phyloP scores from a whole-genome alignment of 495 filamentous ascomycete species.

The Aspergillus coremiiformis region DNA sequence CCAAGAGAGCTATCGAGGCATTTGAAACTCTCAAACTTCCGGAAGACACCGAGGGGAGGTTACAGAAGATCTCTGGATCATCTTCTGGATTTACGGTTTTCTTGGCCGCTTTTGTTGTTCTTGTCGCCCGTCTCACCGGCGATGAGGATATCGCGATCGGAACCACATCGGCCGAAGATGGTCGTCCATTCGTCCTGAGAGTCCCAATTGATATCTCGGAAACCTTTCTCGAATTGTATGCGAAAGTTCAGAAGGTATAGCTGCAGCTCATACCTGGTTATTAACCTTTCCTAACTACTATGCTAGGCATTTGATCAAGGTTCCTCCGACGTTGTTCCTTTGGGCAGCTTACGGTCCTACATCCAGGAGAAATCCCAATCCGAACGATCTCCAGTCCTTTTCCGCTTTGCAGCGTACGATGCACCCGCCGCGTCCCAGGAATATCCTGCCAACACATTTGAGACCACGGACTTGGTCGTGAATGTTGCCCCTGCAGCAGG shows the following conservation, averaged over 20 bases:
- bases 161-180: constrained; percentile 37
- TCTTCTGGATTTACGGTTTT: constrained; percentile 41
- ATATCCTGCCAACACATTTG: constrained; percentile 39
- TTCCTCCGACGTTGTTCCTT: constrained; percentile 40
- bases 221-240: constrained; percentile 36
- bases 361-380: constrained; percentile 40
- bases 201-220: constrained; percentile 34
- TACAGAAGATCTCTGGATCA: constrained; percentile 37
- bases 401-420: constrained; percentile 45
- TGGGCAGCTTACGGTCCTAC: constrained; percentile 37
- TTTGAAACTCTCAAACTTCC: constrained; percentile 39
- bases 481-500: constrained; percentile 30
- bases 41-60: constrained; percentile 27
- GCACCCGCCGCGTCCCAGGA: constrained; percentile 40
- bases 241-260: constrained; percentile 42
- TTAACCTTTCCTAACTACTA: not conserved
- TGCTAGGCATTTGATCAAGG: constrained; percentile 35
- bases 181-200: constrained; percentile 44
- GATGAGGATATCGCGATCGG: constrained; percentile 47
- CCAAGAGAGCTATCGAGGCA: constrained; percentile 41
- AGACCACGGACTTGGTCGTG: constrained; percentile 42
- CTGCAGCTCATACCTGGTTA: not conserved
- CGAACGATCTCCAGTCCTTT: constrained; percentile 36
- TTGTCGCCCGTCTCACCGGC: constrained; percentile 45
- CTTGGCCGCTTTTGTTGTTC: constrained; percentile 39